These are phyloP conservation scores for Dalechampia spathulata DNA, from an alignment of 441 rosid genomes.

Conservation along the genomic window DNA sequence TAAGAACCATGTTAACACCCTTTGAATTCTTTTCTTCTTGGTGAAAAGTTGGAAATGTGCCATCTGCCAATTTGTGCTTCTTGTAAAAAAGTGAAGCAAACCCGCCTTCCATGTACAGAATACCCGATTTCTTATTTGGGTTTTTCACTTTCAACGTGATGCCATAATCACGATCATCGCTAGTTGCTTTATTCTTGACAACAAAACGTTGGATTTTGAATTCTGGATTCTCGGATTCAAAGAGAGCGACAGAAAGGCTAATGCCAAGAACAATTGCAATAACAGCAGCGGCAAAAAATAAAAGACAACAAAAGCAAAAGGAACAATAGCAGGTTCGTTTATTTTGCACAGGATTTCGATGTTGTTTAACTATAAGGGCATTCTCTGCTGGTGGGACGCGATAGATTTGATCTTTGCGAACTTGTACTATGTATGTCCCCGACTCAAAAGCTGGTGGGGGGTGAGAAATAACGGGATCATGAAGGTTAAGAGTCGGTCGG, in stretches of 20 bases:
- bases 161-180: not conserved
- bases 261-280: slow-evolving; percentile 14
- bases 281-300: slow-evolving; percentile 1
- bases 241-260: slow-evolving; percentile 4
- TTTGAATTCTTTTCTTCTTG: slow-evolving; percentile 2
- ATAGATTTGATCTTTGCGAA: slow-evolving; percentile 61
- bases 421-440: slow-evolving; percentile 45
- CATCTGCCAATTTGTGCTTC: slow-evolving; percentile 12
- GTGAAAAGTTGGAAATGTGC: slow-evolving; percentile 14
- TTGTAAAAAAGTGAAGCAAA: slow-evolving; percentile 9
- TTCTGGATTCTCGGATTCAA: slow-evolving; percentile 13
- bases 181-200: not conserved
- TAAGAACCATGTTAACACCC: not conserved
- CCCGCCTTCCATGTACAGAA: slow-evolving; percentile 19
- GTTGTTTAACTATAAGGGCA: slow-evolving; percentile 26
- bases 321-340: slow-evolving; percentile 5
- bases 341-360: slow-evolving; percentile 10
- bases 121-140: slow-evolving; percentile 10
- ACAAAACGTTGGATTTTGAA: slow-evolving; percentile 13
- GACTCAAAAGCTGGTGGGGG: not conserved
- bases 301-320: slow-evolving; percentile 4
- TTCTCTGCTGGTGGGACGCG: slow-evolving; percentile 55
- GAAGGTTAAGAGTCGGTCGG: slow-evolving; percentile 3
- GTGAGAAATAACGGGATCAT: not conserved
- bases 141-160: slow-evolving; percentile 14